Percentiles rank a stretch among this genome's conserved stretches.
phyloP scores from a whole-genome alignment of 345 rosid species.

The Psidium friedrichsthalianum region DNA sequence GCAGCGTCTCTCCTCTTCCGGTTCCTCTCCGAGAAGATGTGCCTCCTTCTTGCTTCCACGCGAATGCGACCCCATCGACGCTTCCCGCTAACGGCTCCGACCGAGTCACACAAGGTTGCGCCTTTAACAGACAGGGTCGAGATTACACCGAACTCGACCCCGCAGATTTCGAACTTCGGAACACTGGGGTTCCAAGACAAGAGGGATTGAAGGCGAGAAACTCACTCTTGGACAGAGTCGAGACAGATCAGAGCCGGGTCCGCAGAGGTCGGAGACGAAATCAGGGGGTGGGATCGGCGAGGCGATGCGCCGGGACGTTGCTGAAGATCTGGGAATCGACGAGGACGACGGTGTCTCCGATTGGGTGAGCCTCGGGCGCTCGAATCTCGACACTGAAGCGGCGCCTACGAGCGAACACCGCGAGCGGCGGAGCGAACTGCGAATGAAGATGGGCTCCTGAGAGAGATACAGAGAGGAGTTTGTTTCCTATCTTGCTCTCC shows the following conservation, averaged over 20 bases:
- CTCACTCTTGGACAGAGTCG: constrained; percentile 45
- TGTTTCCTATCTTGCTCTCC: too few relatives aligned
- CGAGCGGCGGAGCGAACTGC: too few relatives aligned
- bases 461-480: too few relatives aligned
- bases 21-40: background rate
- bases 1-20: background rate
- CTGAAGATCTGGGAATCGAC: constrained; percentile 48
- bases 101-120: background rate
- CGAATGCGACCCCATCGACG: background rate
- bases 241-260: constrained; percentile 50
- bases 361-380: constrained; percentile 12
- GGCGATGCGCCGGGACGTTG: constrained; percentile 29
- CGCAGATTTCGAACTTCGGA: background rate
- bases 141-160: too few relatives aligned
- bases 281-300: constrained; percentile 39
- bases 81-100: background rate
- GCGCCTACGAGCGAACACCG: too few relatives aligned
- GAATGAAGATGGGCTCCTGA: too few relatives aligned
- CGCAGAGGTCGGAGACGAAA: constrained; percentile 44
- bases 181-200: background rate
- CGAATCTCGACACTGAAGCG: too few relatives aligned
- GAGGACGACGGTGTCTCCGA: constrained; percentile 22
- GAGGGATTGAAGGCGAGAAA: background rate
- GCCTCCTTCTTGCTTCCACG: background rate
- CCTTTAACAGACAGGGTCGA: background rate